These are phyloP conservation scores for Eucalyptus dawsonii DNA, from an alignment of 345 rosid species.

Conservation along the genomic window DNA sequence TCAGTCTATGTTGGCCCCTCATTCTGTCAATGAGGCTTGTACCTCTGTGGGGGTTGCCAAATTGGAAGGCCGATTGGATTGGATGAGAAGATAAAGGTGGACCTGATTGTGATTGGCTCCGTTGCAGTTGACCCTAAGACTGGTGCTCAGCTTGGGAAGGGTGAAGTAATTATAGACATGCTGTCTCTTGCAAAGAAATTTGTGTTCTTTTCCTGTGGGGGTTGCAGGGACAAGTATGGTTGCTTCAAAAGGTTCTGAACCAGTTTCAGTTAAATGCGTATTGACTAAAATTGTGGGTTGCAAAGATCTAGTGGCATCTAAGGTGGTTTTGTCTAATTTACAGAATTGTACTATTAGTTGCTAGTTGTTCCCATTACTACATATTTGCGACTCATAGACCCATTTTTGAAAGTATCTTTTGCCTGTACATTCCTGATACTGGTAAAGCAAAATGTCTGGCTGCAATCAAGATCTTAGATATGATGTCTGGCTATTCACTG, in stretches of 20 bases:
- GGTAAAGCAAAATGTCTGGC: not conserved
- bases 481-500: not conserved
- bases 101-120: slow-evolving; percentile 68
- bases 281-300: not conserved
- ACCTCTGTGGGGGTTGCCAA: slow-evolving; percentile 68
- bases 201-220: not conserved
- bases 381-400: not conserved
- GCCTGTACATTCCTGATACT: not conserved
- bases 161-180: slow-evolving; percentile 35
- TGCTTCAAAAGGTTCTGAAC: not conserved
- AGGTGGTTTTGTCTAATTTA: not conserved
- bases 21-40: slow-evolving; percentile 53
- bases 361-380: not conserved
- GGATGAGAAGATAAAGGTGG: slow-evolving; percentile 73
- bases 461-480: not conserved
- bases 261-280: not conserved
- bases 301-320: not conserved
- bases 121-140: slow-evolving; percentile 81
- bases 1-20: slow-evolving; percentile 33
- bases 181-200: not conserved
- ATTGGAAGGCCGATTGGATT: slow-evolving; percentile 70
- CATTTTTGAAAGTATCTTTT: not conserved
- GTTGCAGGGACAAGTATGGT: not conserved
- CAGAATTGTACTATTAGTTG: not conserved
- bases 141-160: slow-evolving; percentile 86